Percentiles rank a stretch among this genome's conserved stretches.
Evolutionary conservation across 2,329 filamentous ascomycete genomes (phyloP).

Genomic region (Delphinella strobiligena): DNA sequence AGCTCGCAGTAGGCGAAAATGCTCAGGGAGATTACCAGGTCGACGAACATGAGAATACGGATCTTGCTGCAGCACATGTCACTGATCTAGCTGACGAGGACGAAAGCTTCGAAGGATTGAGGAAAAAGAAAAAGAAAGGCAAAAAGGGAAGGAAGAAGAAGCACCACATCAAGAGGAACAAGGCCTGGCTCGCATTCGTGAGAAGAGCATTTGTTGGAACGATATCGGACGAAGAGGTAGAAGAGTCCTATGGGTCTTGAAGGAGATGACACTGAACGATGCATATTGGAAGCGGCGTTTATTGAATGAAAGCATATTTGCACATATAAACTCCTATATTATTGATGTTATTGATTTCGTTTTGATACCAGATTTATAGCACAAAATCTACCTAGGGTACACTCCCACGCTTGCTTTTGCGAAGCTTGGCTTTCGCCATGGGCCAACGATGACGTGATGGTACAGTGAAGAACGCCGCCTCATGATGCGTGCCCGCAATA

Average conservation of each 20-base stretch:
- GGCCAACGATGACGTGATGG: no score
- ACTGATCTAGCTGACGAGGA: constrained; percentile 14
- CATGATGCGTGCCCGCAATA: no score
- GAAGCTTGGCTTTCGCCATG: no score
- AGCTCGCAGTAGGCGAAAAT: background rate
- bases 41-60: constrained; percentile 9
- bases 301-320: no score
- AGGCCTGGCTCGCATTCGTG: constrained; percentile 68
- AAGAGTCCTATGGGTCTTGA: constrained; percentile 25
- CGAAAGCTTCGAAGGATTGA: constrained; percentile 15
- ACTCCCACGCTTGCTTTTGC: no score
- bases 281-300: background rate
- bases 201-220: constrained; percentile 69
- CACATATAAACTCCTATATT: no score
- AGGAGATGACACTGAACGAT: background rate
- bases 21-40: constrained; percentile 9
- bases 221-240: constrained; percentile 52
- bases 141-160: constrained; percentile 17
- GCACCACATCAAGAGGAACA: constrained; percentile 30
- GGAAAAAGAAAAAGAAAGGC: constrained; percentile 15
- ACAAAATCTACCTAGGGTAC: no score
- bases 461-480: no score
- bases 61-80: no score
- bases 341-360: no score
- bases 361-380: no score